phyloP scores from a whole-genome alignment of 2,329 filamentous ascomycete species.

The Orbilia brochopaga region DNA sequence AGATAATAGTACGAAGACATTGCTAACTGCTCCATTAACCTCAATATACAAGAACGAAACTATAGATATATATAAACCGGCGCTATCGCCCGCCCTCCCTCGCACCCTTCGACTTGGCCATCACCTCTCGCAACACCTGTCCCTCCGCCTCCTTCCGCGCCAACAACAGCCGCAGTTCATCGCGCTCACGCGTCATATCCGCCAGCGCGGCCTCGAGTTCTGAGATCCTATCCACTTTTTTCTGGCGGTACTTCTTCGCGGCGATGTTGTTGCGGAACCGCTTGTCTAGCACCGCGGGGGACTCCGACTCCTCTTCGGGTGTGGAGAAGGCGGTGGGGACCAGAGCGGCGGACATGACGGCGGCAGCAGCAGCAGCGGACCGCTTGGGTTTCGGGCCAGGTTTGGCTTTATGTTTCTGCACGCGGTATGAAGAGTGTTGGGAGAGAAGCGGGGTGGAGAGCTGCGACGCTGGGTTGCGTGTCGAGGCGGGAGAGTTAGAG shows the following conservation, averaged over 20 bases:
- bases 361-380: constrained; percentile 10
- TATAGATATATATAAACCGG: constrained; percentile 1
- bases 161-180: constrained; percentile 32
- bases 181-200: constrained; percentile 37
- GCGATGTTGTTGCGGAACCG: constrained; percentile 43
- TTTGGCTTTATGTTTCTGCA: constrained; percentile 38
- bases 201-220: constrained; percentile 37
- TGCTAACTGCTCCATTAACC: background rate
- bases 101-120: constrained; percentile 11
- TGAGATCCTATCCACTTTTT: constrained; percentile 45
- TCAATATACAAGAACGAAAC: constrained; percentile 14
- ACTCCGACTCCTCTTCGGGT: constrained; percentile 23
- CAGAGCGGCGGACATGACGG: constrained; percentile 19
- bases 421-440: constrained; percentile 20
- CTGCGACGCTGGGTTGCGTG: constrained; percentile 10
- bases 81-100: background rate
- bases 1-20: constrained; percentile 4
- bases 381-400: constrained; percentile 43
- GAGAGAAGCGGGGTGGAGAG: constrained; percentile 14
- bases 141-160: constrained; percentile 45
- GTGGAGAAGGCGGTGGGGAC: background rate
- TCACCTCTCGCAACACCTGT: constrained; percentile 45
- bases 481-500: constrained; percentile 11
- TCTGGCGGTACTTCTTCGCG: constrained; percentile 47
- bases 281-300: constrained; percentile 39